Base-by-base conservation (phyloP, 139 green algal genomes). In the Auxenochlorella protothecoides region DNA sequence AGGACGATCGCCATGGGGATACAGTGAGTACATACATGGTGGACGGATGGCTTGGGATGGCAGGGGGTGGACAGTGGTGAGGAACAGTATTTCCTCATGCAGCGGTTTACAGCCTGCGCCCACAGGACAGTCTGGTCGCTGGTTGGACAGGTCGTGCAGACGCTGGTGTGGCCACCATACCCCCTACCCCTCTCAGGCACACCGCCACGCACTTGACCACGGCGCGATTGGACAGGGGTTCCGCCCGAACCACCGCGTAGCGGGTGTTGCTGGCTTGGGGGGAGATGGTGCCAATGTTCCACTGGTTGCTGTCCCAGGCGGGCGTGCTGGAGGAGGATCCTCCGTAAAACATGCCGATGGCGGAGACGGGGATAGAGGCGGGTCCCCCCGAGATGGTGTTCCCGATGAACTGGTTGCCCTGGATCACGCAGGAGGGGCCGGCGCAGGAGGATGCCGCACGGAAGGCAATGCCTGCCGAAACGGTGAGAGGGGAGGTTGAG, bases 271-370 rank as follows among this genome's bases (percentile, higher is more conserved):
- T 66, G 14, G 68, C 62, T 51, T 15, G 69, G 5, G 72, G 72
- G 53, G 60, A 72, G 5, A 77, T 65, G 4, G 44, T 62, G 13
- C n/a, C 59, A 4, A 77, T n/a, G 66, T 77, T 70, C 57, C 72
- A 72, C 72, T 77, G 72, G 59, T 77, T 77, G 52, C 62, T 63
- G 66, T 77, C 72, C 72, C 72, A 77, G 52, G 72, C 72, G 9
- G 72, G 72, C n/a, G 52, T 55, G 15, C 53, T 44, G 10, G 12
- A n/a, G 9, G 4, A 9, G 57, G 57, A 15, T 9, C 57, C 11
- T 55, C 15, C 15, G 6, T 51, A 72, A 57, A 59, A 72, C 16
- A 72, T 72, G 9, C n/a, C 65, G 9, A 77, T 55, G 15, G 66
- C 59, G 8, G 57, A 6, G 16, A 53, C 59, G 2, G 62, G 14